Conservation (phyloP, 2,329 filamentous ascomycete genomes). For the Myotisia sp. region DNA sequence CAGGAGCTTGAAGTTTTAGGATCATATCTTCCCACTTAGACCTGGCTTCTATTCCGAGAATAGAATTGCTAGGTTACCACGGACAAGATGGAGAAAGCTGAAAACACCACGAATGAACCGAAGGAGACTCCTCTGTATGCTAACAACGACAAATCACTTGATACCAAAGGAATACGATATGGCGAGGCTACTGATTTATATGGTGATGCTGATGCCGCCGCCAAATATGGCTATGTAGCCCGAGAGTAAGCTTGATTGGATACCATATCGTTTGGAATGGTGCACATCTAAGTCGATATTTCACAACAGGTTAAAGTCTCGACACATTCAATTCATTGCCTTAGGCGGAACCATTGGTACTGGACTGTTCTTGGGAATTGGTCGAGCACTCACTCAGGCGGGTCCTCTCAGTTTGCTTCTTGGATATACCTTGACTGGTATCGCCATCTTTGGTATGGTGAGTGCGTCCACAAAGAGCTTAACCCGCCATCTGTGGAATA, state of each 20-base stretch:
- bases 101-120: too few species aligned
- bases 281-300: too few species aligned
- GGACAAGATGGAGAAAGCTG: slow-evolving; percentile 4
- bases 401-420: slow-evolving; percentile 25
- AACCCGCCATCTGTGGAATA: background rate
- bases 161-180: slow-evolving; percentile 20
- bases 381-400: slow-evolving; percentile 37
- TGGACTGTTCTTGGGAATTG: slow-evolving; percentile 42
- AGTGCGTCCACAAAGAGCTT: slow-evolving; percentile 1
- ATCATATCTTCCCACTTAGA: too few species aligned
- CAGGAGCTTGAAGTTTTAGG: too few species aligned
- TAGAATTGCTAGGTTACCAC: too few species aligned
- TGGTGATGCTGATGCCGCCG: slow-evolving; percentile 37
- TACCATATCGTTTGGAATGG: too few species aligned
- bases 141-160: slow-evolving; percentile 13
- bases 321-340: slow-evolving; percentile 47
- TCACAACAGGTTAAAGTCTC: slow-evolving; percentile 31
- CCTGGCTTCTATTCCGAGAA: too few species aligned
- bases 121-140: slow-evolving; percentile 13
- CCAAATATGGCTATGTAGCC: slow-evolving; percentile 38
- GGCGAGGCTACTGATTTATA: slow-evolving; percentile 40
- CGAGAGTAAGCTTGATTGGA: slow-evolving; percentile 27
- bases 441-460: slow-evolving; percentile 33
- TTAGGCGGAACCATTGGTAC: slow-evolving; percentile 45
- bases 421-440: slow-evolving; percentile 38